Evolutionary conservation across 306 rosid genomes (phyloP), one percentile per base, ranked within the genome.

Genomic region (Abrus precatorius): DNA sequence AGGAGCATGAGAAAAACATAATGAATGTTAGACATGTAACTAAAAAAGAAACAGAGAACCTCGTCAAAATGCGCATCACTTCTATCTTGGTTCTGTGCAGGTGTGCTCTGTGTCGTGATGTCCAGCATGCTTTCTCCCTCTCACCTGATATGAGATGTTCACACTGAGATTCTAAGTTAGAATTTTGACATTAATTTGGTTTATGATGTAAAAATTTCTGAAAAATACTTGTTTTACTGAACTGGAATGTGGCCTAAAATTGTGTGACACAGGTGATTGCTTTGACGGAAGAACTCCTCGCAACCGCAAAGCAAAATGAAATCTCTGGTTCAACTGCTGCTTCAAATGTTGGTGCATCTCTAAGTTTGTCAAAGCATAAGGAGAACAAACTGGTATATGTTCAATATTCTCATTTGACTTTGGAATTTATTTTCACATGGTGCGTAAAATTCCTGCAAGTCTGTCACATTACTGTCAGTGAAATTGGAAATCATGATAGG

Each of bases 81-180:
- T 90, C 83, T 91, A 86, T 93, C 92, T 90, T 91, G 92, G 79
- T 95, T 95, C 84, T 91, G 73, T 93, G 99, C 99, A 93, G 99
- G 98, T 91, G 81, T 89, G 93, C 94, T 87, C 73, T 87, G 79
- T 86, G 79, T 88, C 86, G 69, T 86, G 94, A 85, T 93, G 92
- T 86, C 91, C 89, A 81, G 90, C 88, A 86, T 87, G 97, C 89
- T 84, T 88, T 88, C 89, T 80, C 76, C 88, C 86, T 67, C 86
- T 77, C 89, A 85, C 91, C 88, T 88, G 92, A 91, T 86, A 75
- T 89, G 92, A 59, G 90, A 92, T 87, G 90, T 91, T 89, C 90
- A 83, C 83, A 74, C 86, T 85, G 87, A 91, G 90, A 86, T 86
- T 93, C 89, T 90, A 85, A 86, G 94, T 90, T 95, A 78, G 82